A percentile compares a stretch with the other conserved stretches of the same genome.
Evolutionary conservation across 2,329 filamentous ascomycete genomes (phyloP).

Genomic region (Periconia digitata): DNA sequence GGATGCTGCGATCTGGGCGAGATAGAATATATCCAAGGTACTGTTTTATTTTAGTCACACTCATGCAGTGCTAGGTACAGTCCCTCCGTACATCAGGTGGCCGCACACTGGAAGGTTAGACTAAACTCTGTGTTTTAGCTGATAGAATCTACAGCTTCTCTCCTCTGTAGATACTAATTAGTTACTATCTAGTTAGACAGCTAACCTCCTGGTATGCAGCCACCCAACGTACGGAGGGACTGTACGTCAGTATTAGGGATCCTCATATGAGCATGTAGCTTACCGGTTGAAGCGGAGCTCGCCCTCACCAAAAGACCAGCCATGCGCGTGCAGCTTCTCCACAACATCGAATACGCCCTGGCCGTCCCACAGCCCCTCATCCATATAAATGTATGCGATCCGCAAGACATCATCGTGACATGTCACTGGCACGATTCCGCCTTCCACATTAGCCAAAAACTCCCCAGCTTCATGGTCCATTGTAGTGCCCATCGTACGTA

Average conservation of each 20-base stretch:
- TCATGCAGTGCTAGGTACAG: conserved; percentile 11
- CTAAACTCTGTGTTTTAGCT: no score
- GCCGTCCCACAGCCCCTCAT: conserved; percentile 10
- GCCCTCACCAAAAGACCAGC: conserved; percentile 13
- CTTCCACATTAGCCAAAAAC: conserved; percentile 12
- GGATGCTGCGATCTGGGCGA: conserved; percentile 12
- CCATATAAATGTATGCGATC: conserved; percentile 14
- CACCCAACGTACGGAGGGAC: no score
- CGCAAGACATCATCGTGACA: conserved; percentile 14
- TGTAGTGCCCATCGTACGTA: conserved; percentile 12
- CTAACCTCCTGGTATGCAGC: no score
- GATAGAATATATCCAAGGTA: conserved; percentile 14
- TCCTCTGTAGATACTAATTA: no score
- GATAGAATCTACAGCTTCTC: no score
- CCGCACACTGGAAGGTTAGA: no score
- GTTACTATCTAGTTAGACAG: no score
- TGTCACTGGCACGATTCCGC: conserved; percentile 13
- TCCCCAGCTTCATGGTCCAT: conserved; percentile 11
- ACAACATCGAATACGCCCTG: conserved; percentile 12
- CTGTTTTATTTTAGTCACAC: conserved; percentile 11
- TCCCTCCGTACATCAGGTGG: no score
- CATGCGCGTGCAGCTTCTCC: conserved; percentile 11
- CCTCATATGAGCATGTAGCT: conserved; percentile 7
- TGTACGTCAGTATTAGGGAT: conserved; percentile 7
- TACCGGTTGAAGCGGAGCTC: conserved; percentile 14